phyloP scores from a whole-genome alignment of 495 filamentous ascomycete genomes.

The Saxophila tyrrhenica region DNA sequence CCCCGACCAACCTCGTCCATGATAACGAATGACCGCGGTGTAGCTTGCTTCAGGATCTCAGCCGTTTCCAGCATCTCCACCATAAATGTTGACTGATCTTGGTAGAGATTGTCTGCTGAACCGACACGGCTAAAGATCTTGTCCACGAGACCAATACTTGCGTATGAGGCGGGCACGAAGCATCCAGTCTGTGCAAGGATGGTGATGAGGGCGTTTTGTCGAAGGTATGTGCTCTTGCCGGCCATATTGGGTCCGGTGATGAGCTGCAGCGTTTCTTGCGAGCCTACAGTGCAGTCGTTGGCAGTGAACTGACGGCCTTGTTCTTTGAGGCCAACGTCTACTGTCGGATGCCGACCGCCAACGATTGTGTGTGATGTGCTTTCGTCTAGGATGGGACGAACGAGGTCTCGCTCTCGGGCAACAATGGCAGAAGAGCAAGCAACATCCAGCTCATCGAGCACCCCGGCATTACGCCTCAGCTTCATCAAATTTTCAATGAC shows the following conservation, averaged over 20 bases:
- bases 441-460: constrained; percentile 87
- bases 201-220: constrained; percentile 87
- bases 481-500: constrained; percentile 70
- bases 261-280: constrained; percentile 62
- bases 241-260: constrained; percentile 99
- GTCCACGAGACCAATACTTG: constrained; percentile 77
- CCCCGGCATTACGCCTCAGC: constrained; percentile 73
- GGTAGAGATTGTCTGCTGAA: constrained; percentile 83
- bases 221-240: constrained; percentile 87
- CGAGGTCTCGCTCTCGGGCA: constrained; percentile 59
- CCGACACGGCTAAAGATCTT: constrained; percentile 78
- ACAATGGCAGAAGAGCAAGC: constrained; percentile 70
- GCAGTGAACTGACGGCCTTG: constrained; percentile 72
- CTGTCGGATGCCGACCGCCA: constrained; percentile 79
- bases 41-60: constrained; percentile 54
- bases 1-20: constrained; percentile 97
- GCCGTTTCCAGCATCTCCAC: constrained; percentile 74
- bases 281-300: constrained; percentile 76
- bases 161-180: constrained; percentile 80
- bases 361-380: constrained; percentile 51
- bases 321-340: constrained; percentile 66
- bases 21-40: constrained; percentile 73
- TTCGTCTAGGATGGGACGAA: constrained; percentile 57
- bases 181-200: constrained; percentile 86
- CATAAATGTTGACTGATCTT: constrained; percentile 93